Evolutionary conservation across 805 yeast genomes (phyloP).

Genomic region (Starmerella potacharoeniae): DNA sequence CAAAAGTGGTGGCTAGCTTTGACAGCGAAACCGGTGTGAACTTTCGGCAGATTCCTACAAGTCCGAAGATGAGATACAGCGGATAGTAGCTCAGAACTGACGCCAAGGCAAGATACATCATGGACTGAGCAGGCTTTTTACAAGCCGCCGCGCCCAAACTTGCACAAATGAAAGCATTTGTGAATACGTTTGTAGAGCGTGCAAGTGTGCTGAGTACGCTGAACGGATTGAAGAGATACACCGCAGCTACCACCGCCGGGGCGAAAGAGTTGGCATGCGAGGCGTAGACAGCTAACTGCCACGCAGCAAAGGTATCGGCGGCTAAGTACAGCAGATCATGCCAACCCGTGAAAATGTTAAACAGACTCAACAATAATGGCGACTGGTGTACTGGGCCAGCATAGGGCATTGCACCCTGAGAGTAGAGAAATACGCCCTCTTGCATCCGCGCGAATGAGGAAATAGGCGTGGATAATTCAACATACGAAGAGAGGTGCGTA

Average conservation of each 20-base stretch:
- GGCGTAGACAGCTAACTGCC: slow-evolving; percentile 41
- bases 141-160: slow-evolving; percentile 37
- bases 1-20: slow-evolving; percentile 14
- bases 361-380: slow-evolving; percentile 48
- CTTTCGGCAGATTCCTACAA: slow-evolving; percentile 28
- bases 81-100: slow-evolving; percentile 56
- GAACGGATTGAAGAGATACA: slow-evolving; percentile 74
- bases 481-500: slow-evolving; percentile 35
- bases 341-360: slow-evolving; percentile 20
- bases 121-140: slow-evolving; percentile 34
- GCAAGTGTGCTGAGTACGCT: slow-evolving; percentile 56
- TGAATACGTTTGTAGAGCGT: slow-evolving; percentile 52
- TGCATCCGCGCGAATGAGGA: slow-evolving; percentile 50
- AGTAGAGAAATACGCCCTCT: slow-evolving; percentile 56
- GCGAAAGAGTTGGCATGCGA: slow-evolving; percentile 16
- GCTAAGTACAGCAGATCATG: slow-evolving; percentile 41
- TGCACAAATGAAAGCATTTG: slow-evolving; percentile 45
- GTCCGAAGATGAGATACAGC: slow-evolving; percentile 47
- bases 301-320: slow-evolving; percentile 49
- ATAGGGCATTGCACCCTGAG: slow-evolving; percentile 52
- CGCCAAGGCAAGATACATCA: slow-evolving; percentile 48
- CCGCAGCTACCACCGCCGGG: slow-evolving; percentile 43
- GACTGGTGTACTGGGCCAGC: slow-evolving; percentile 80
- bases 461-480: slow-evolving; percentile 61
- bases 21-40: not conserved